Conservation (phyloP, 768 basidiomycete genomes). For the Lactarius quietus region DNA sequence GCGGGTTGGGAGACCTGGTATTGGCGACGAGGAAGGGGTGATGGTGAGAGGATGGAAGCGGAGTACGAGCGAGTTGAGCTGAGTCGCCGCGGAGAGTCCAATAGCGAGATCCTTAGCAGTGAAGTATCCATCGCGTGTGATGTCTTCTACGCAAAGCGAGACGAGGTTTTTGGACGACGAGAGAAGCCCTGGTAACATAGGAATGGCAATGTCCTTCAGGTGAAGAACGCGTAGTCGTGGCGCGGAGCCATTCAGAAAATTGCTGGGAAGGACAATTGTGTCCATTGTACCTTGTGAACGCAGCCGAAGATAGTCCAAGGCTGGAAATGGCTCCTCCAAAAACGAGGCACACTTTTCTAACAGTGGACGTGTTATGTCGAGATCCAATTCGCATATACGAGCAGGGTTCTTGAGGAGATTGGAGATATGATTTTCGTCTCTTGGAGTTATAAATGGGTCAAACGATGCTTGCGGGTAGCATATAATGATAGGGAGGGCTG, state of each 20-base stretch:
- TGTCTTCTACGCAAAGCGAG: conserved; percentile 2
- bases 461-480: background rate
- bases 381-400: background rate
- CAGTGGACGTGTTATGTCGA: background rate
- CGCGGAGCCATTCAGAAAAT: background rate
- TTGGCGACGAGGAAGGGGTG: background rate
- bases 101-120: background rate
- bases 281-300: background rate
- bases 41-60: background rate
- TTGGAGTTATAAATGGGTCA: background rate
- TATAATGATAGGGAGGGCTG: conserved; percentile 10
- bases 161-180: background rate
- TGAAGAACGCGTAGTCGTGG: conserved; percentile 7
- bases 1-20: background rate
- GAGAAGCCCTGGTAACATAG: conserved; percentile 2
- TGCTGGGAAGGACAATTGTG: background rate
- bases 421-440: background rate
- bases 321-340: background rate
- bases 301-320: background rate
- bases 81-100: background rate
- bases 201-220: background rate
- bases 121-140: background rate
- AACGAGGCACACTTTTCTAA: background rate
- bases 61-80: background rate
- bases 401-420: background rate